Evolutionary conservation across 768 basidiomycete genomes (phyloP).

Genomic region (Tulasnella calospora): DNA sequence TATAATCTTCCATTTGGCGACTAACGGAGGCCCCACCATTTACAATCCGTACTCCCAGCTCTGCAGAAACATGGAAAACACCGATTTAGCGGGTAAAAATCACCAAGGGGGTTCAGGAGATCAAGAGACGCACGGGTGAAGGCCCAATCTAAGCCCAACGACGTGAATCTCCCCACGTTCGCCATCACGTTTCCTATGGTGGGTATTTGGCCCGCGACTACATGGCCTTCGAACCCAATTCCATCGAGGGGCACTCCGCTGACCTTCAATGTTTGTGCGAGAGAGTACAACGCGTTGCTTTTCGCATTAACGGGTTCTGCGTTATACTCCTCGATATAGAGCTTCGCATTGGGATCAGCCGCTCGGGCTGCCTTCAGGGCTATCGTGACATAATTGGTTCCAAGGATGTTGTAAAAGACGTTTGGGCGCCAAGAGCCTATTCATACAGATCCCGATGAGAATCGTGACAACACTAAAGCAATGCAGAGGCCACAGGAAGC

Average conservation of each 20-base stretch:
- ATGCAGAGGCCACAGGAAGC: background rate
- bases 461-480: background rate
- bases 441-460: background rate
- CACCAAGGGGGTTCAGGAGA: no score
- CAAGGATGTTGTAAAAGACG: conserved; percentile 52
- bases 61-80: conserved; percentile 29
- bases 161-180: conserved; percentile 50
- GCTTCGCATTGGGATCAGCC: conserved; percentile 14
- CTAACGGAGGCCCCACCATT: conserved; percentile 43
- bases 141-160: conserved; percentile 60
- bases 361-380: conserved; percentile 16
- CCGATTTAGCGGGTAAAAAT: no score
- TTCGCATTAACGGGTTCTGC: conserved; percentile 42
- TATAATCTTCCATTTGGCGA: conserved; percentile 57
- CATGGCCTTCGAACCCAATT: conserved; percentile 40
- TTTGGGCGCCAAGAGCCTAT: conserved; percentile 46
- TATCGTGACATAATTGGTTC: conserved; percentile 32
- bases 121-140: conserved; percentile 41
- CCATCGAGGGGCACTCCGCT: conserved; percentile 54
- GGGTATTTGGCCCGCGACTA: background rate
- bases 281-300: conserved; percentile 51
- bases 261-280: conserved; percentile 47
- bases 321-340: conserved; percentile 19
- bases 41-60: conserved; percentile 56
- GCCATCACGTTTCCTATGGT: conserved; percentile 36